Conservation (phyloP, 352 stramenopile genomes). For the Phytophthora nicotianae region DNA sequence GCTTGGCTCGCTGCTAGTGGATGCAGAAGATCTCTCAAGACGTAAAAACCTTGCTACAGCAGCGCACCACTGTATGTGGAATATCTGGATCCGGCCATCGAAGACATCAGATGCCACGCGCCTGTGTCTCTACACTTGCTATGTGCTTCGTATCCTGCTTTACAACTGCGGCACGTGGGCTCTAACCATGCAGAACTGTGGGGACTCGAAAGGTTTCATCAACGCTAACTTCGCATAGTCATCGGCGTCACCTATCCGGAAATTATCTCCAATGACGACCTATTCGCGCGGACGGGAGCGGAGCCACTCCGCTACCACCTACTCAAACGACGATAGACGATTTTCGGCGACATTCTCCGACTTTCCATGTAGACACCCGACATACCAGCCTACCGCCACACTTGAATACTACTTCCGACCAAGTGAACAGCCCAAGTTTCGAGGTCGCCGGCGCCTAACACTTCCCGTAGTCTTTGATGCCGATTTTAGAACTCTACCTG, state of each 20-base stretch:
- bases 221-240: neutral
- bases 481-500: too few species aligned
- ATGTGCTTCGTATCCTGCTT: slow-evolving; percentile 5
- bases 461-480: too few species aligned
- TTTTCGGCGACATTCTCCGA: too few species aligned
- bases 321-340: too few species aligned
- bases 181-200: neutral
- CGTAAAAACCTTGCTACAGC: slow-evolving; percentile 9
- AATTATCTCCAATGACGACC: neutral
- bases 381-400: too few species aligned
- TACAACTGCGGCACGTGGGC: slow-evolving; percentile 7
- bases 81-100: slow-evolving; percentile 3
- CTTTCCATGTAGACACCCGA: too few species aligned
- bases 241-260: neutral
- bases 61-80: slow-evolving; percentile 11
- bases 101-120: neutral
- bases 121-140: slow-evolving; percentile 15
- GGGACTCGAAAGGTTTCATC: slow-evolving; percentile 8
- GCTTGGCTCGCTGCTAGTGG: slow-evolving; percentile 5
- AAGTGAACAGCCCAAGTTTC: too few species aligned
- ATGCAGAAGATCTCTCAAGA: slow-evolving; percentile 6
- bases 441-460: too few species aligned
- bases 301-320: too few species aligned
- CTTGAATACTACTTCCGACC: neutral
- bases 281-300: too few species aligned